Percentiles rank a stretch among this genome's conserved stretches.
phyloP scores from a whole-genome alignment of 2,329 filamentous ascomycete genomes.

The Fusarium equiseti region DNA sequence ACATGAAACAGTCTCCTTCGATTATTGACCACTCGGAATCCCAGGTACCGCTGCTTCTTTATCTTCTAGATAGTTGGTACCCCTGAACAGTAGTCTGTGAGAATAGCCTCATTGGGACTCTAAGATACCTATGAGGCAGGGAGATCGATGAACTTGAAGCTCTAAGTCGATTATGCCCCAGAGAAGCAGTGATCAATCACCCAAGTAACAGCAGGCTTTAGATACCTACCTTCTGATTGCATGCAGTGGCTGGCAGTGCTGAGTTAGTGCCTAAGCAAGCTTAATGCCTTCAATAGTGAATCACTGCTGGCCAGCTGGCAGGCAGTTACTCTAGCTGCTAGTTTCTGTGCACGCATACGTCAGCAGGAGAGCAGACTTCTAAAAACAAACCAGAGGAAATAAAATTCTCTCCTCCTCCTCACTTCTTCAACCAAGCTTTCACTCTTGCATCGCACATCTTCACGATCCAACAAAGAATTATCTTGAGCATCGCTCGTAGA shows the following conservation, averaged over 20 bases:
- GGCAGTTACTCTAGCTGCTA: neutral
- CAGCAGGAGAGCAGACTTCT: neutral
- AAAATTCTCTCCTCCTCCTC: neutral
- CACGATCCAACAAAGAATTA: neutral
- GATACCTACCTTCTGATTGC: neutral
- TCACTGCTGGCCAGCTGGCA: neutral
- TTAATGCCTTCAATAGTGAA: neutral
- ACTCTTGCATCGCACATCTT: neutral
- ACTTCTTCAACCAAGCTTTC: neutral
- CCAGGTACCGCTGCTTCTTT: neutral
- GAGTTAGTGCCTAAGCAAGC: neutral
- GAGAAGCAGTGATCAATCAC: neutral
- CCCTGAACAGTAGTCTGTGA: neutral
- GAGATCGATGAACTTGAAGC: neutral
- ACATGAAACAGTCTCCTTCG: neutral
- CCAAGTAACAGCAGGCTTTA: neutral
- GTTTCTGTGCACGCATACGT: neutral
- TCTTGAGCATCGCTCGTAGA: neutral
- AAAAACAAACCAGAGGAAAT: neutral
- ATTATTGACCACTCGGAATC: neutral
- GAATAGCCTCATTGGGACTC: neutral
- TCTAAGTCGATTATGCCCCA: neutral
- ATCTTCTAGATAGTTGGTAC: neutral
- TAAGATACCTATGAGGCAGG: neutral
- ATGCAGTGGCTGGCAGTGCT: neutral